Conservation (phyloP, 176 grass and related monocot genomes). For the Carex kokanica region DNA sequence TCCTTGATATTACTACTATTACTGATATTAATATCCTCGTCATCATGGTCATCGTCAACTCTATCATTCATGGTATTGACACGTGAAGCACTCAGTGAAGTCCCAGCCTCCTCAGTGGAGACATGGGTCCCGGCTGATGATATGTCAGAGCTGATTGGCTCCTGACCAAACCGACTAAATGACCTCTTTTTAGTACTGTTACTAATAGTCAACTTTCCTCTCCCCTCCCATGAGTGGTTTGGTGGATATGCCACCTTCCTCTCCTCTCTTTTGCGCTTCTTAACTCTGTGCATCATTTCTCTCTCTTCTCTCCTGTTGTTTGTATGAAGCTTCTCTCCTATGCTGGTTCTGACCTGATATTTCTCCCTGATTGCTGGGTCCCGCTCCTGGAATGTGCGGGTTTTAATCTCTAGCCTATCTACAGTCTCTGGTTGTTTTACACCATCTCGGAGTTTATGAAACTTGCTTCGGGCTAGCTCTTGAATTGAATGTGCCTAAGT, state of each 20-base stretch:
- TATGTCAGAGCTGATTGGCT: slow-evolving; percentile 69
- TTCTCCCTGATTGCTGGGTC: not conserved
- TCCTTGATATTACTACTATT: slow-evolving; percentile 10
- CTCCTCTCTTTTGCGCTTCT: slow-evolving; percentile 14
- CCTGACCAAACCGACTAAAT: slow-evolving; percentile 36
- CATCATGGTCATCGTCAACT: slow-evolving; percentile 41
- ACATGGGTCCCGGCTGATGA: slow-evolving; percentile 63
- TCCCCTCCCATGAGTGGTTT: not conserved
- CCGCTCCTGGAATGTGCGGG: not conserved
- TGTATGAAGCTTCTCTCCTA: not conserved
- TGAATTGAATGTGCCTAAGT: slow-evolving; percentile 91
- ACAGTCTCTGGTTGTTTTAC: slow-evolving; percentile 20
- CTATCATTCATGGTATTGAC: slow-evolving; percentile 38
- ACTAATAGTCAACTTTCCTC: not conserved
- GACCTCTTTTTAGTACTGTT: slow-evolving; percentile 38
- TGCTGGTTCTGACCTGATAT: not conserved
- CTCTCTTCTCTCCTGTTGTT: slow-evolving; percentile 17
- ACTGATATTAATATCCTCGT: slow-evolving; percentile 47
- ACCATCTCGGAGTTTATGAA: slow-evolving; percentile 71
- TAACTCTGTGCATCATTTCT: slow-evolving; percentile 19
- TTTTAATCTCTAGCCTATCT: not conserved
- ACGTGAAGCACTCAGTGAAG: slow-evolving; percentile 50
- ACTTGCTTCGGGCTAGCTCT: slow-evolving; percentile 92
- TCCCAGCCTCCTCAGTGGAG: slow-evolving; percentile 51
- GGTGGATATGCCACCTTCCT: not conserved